Evolutionary conservation across 2,329 filamentous ascomycete genomes (phyloP).

Genomic region (Microsporum audouinii): DNA sequence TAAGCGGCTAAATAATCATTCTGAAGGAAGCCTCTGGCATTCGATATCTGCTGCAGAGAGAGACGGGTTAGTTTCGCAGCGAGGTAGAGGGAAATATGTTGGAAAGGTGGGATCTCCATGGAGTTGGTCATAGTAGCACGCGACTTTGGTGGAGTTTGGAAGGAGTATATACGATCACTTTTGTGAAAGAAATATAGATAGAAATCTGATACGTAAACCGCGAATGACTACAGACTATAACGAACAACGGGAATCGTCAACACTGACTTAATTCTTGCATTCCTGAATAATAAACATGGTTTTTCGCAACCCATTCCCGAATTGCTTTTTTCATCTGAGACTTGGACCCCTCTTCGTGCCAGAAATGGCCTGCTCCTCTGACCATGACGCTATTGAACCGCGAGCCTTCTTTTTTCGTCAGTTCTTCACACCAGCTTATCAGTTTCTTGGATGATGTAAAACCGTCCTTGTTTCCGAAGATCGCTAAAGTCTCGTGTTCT

Average conservation of each 20-base stretch:
- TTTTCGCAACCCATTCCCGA: conserved; percentile 28
- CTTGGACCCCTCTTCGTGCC: conserved; percentile 45
- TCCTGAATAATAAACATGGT: background rate
- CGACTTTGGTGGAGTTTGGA: too few species aligned
- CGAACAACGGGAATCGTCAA: background rate
- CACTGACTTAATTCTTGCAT: background rate
- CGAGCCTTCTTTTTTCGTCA: conserved; percentile 38
- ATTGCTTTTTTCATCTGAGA: conserved; percentile 30
- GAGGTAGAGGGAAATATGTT: too few species aligned
- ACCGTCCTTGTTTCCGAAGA: conserved; percentile 64
- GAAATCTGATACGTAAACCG: too few species aligned
- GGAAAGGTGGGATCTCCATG: too few species aligned
- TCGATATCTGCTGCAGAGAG: too few species aligned
- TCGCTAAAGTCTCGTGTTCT: conserved; percentile 49
- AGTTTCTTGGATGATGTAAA: conserved; percentile 59
- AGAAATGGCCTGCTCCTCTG: conserved; percentile 50
- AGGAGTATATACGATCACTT: too few species aligned
- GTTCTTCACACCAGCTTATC: conserved; percentile 51
- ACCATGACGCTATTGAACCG: conserved; percentile 42
- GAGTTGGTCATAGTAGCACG: too few species aligned
- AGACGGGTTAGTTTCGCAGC: too few species aligned
- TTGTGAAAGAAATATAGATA: too few species aligned
- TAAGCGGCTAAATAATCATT: too few species aligned
- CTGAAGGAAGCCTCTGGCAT: too few species aligned
- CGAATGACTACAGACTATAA: too few species aligned